phyloP scores from a whole-genome alignment of 192 early-diverging fungal species.

The Rhizophagus sp. region DNA sequence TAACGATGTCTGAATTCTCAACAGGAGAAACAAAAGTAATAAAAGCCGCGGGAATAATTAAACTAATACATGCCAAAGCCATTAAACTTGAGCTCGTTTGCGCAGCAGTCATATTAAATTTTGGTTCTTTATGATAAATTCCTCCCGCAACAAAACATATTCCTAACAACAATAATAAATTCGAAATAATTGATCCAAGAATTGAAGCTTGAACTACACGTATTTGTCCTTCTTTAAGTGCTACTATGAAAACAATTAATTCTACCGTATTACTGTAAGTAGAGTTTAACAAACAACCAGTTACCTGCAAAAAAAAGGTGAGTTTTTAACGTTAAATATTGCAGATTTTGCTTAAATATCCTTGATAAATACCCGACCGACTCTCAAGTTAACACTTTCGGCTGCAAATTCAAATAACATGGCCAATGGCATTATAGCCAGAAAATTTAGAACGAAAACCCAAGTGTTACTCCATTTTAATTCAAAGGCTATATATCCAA shows the following conservation, averaged over 20 bases:
- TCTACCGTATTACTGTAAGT: conserved; percentile 86
- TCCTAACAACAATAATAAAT: conserved; percentile 80
- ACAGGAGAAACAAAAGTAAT: conserved; percentile 34
- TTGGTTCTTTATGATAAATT: conserved; percentile 68
- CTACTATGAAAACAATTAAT: conserved; percentile 81
- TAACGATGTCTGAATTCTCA: too few relatives aligned
- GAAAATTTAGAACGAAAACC: conserved; percentile 84
- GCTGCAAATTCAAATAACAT: conserved; percentile 51
- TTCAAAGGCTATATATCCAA: conserved; percentile 67
- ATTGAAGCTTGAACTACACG: conserved; percentile 86
- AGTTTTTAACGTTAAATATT: not conserved
- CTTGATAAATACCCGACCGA: conserved; percentile 44
- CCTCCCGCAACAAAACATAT: conserved; percentile 86
- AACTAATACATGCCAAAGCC: conserved; percentile 62
- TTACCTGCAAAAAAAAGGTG: not conserved
- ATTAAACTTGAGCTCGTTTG: conserved; percentile 72
- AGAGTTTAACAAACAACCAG: conserved; percentile 64
- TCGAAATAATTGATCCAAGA: conserved; percentile 87
- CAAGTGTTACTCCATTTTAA: conserved; percentile 68
- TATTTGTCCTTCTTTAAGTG: conserved; percentile 73
- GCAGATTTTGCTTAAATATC: too few relatives aligned
- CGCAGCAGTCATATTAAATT: conserved; percentile 65
- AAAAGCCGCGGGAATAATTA: conserved; percentile 70
- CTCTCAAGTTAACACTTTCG: conserved; percentile 42
- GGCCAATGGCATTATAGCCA: conserved; percentile 88